phyloP scores from a whole-genome alignment of 176 grass and related monocot species.

The Carex scoparia region DNA sequence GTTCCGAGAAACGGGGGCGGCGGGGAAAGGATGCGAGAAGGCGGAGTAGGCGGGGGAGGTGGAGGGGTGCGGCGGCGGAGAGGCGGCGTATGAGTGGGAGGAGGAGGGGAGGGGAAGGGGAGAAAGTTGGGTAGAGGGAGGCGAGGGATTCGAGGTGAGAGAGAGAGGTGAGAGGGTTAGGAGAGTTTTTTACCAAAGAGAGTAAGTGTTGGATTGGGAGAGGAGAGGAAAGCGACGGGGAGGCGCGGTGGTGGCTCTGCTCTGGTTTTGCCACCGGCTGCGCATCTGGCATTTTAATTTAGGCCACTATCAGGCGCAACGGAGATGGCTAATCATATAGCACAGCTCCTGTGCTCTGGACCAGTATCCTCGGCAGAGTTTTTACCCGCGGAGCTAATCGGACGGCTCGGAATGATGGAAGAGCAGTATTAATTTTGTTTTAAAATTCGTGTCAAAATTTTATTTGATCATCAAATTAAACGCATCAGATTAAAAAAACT shows the following conservation, averaged over 20 bases:
- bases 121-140: slow-evolving; percentile 35
- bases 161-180: slow-evolving; percentile 46
- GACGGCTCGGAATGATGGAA: too few relatives aligned
- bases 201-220: slow-evolving; percentile 46
- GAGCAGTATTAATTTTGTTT: too few relatives aligned
- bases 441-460: too few relatives aligned
- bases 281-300: neutral
- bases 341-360: too few relatives aligned
- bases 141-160: slow-evolving; percentile 51
- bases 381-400: too few relatives aligned
- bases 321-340: neutral
- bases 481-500: too few relatives aligned
- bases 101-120: slow-evolving; percentile 56
- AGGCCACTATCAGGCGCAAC: too few relatives aligned
- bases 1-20: slow-evolving; percentile 61
- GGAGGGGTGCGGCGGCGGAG: slow-evolving; percentile 39
- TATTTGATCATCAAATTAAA: too few relatives aligned
- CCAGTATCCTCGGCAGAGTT: too few relatives aligned
- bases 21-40: slow-evolving; percentile 35
- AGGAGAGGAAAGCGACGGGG: neutral
- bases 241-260: neutral
- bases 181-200: slow-evolving; percentile 48
- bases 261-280: slow-evolving; percentile 21
- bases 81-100: slow-evolving; percentile 74
- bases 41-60: slow-evolving; percentile 39